These are phyloP conservation scores for Coelastrella sp. DNA, from an alignment of 139 green algal genomes.

Conservation along the genomic window DNA sequence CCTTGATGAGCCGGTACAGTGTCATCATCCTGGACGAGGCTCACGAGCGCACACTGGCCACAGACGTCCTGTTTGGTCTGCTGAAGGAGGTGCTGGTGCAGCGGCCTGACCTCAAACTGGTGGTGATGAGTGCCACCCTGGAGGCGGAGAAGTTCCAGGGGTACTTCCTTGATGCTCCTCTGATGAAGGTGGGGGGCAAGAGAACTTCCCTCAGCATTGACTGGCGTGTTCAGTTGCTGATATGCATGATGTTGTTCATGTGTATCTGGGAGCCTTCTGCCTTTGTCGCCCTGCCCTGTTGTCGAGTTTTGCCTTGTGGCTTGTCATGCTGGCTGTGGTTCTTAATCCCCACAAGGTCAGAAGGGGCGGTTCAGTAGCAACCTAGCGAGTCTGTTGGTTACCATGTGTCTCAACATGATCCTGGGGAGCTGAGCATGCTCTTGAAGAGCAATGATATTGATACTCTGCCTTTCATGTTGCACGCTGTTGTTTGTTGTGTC, in stretches of 20 bases:
- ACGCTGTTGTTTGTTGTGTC: not conserved
- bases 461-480: not conserved
- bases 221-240: no score
- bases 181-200: slow-evolving; percentile 47
- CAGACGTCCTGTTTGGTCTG: slow-evolving; percentile 98
- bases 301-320: no score
- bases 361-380: no score
- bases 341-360: no score
- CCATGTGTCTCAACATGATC: no score
- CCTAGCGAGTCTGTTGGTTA: no score
- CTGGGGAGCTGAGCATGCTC: no score
- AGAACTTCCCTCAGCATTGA: no score
- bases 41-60: slow-evolving; percentile 99
- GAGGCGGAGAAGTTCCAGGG: slow-evolving; percentile 99
- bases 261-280: no score
- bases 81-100: slow-evolving; percentile 94
- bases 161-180: slow-evolving; percentile 45
- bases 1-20: slow-evolving; percentile 80
- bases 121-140: slow-evolving; percentile 99
- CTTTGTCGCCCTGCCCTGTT: no score
- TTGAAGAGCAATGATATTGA: not conserved
- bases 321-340: no score
- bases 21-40: slow-evolving; percentile 99
- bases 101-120: slow-evolving; percentile 94
- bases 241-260: no score